Evolutionary conservation across 2,329 filamentous ascomycete species (phyloP).

Genomic region (Magnaporthiopsis incrustans): DNA sequence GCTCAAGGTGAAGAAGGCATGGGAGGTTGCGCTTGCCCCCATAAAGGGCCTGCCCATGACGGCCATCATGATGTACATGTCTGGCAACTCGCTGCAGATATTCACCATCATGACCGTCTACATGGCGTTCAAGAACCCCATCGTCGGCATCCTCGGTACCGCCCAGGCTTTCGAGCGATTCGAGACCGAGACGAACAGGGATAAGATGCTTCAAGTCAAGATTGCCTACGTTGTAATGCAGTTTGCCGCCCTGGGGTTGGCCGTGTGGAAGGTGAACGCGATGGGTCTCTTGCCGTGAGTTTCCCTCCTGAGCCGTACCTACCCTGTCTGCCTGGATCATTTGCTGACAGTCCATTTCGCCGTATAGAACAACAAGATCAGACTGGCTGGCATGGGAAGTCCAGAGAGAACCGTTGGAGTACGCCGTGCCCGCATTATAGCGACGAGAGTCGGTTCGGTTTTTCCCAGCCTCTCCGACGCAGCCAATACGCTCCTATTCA

Average conservation of each 20-base stretch:
- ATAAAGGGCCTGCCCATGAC: constrained; percentile 97
- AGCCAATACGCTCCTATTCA: neutral
- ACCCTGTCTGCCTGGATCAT: neutral
- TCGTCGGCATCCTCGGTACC: constrained; percentile 74
- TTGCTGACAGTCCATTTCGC: constrained; percentile 18
- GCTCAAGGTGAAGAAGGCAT: constrained; percentile 96
- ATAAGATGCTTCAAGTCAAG: constrained; percentile 75
- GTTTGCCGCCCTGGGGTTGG: constrained; percentile 70
- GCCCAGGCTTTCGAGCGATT: constrained; percentile 87
- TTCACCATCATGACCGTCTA: constrained; percentile 99
- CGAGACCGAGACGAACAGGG: constrained; percentile 70
- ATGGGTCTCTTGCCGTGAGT: constrained; percentile 90
- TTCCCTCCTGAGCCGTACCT: neutral
- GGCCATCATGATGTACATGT: constrained; percentile 99
- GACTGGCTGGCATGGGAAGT: constrained; percentile 97
- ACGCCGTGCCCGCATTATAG: constrained; percentile 54
- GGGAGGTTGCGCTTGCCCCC: constrained; percentile 90
- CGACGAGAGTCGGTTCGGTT: neutral
- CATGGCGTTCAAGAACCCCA: constrained; percentile 96
- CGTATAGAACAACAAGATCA: constrained; percentile 69
- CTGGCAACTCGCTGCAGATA: constrained; percentile 93
- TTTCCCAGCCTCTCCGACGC: no score
- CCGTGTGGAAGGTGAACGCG: constrained; percentile 91
- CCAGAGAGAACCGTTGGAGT: constrained; percentile 60
- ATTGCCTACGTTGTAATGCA: constrained; percentile 83